These are phyloP conservation scores for Cladosporium austrohemisphaericum DNA, from an alignment of 2,329 filamentous ascomycete genomes.

Conservation along the genomic window DNA sequence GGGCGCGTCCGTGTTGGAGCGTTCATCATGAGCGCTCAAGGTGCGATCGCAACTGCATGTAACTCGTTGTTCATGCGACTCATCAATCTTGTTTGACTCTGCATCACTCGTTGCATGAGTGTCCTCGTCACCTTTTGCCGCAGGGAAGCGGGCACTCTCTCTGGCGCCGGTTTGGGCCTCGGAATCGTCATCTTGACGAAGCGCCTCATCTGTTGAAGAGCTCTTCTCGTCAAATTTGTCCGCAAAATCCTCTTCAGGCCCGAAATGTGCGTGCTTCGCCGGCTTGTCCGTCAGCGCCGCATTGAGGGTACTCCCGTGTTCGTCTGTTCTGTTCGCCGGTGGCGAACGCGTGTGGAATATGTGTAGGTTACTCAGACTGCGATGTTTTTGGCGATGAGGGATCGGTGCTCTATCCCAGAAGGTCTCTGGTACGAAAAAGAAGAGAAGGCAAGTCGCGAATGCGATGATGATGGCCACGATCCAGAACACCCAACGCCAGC, in stretches of 20 bases:
- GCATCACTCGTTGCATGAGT: no score
- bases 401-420: conserved; percentile 86
- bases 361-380: neutral
- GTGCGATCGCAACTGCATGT: no score
- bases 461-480: conserved; percentile 78
- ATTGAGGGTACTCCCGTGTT: neutral
- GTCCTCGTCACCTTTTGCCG: neutral
- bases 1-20: conserved; percentile 5
- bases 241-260: conserved; percentile 14
- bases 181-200: neutral
- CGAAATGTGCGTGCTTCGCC: conserved; percentile 22
- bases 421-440: conserved; percentile 89
- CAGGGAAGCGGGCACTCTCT: neutral
- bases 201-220: neutral
- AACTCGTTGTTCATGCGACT: no score
- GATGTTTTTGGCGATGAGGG: conserved; percentile 25
- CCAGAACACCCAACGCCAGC: conserved; percentile 65
- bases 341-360: neutral
- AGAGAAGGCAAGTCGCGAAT: conserved; percentile 67
- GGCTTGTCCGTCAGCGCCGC: neutral
- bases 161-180: neutral
- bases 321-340: neutral
- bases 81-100: no score
- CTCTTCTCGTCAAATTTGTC: conserved; percentile 10
- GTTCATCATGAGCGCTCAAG: neutral